These are phyloP conservation scores for Geoglossum glabrum DNA, from an alignment of 495 filamentous ascomycete species.

Conservation along the genomic window DNA sequence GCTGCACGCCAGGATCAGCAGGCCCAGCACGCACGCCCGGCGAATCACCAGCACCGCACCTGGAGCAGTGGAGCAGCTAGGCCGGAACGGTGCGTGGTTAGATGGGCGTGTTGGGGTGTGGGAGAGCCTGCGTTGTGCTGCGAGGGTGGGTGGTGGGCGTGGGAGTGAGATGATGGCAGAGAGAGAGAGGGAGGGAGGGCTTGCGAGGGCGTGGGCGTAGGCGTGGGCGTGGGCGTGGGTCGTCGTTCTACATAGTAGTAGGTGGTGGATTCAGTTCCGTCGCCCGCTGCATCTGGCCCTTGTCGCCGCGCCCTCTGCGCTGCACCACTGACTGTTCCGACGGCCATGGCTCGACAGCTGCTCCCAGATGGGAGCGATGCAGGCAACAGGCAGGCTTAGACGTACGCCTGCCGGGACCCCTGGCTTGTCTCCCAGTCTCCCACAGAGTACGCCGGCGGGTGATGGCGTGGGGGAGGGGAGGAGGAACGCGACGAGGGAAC, in stretches of 20 bases:
- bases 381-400: neutral
- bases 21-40: neutral
- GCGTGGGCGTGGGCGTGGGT: too few relatives aligned
- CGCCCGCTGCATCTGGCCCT: too few relatives aligned
- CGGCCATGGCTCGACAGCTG: neutral
- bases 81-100: neutral
- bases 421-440: neutral
- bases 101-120: neutral
- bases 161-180: neutral
- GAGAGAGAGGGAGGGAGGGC: neutral
- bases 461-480: neutral
- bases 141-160: neutral
- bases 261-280: too few relatives aligned
- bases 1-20: neutral
- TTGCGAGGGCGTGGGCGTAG: neutral
- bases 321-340: neutral
- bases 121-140: neutral
- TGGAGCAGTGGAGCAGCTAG: neutral
- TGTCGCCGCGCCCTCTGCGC: too few relatives aligned
- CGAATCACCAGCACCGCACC: neutral
- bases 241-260: too few relatives aligned
- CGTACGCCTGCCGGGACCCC: neutral
- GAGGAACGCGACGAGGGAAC: neutral
- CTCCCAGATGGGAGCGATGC: neutral
- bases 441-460: neutral